A percentile compares a stretch with the other conserved stretches of the same genome.
Conservation (phyloP, 441 rosid species). For the Sinapis alba region DNA sequence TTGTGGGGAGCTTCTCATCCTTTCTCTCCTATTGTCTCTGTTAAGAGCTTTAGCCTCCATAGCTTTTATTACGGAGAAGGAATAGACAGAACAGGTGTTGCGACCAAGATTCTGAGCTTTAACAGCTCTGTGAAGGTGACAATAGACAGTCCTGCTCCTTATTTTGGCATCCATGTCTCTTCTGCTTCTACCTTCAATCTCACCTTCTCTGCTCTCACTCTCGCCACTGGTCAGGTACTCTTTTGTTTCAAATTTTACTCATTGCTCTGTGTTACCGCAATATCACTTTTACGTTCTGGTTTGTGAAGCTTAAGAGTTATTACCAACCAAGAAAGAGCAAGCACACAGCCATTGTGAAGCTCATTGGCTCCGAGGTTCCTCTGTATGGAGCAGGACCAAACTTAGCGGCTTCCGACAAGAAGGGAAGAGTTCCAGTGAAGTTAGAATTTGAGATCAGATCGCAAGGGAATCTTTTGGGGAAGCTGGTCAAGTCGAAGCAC, state of each 20-base stretch:
- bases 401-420: slow-evolving; percentile 53
- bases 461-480: slow-evolving; percentile 83
- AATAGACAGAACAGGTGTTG: slow-evolving; percentile 79
- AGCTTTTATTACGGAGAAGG: slow-evolving; percentile 85
- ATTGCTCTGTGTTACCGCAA: neutral
- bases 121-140: slow-evolving; percentile 67
- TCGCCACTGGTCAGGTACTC: slow-evolving; percentile 81
- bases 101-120: slow-evolving; percentile 76
- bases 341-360: slow-evolving; percentile 54
- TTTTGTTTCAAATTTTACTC: neutral
- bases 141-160: slow-evolving; percentile 75
- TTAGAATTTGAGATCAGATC: slow-evolving; percentile 71
- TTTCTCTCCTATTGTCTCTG: slow-evolving; percentile 68
- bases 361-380: slow-evolving; percentile 78
- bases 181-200: slow-evolving; percentile 73
- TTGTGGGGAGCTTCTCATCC: slow-evolving; percentile 94
- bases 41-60: slow-evolving; percentile 67
- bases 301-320: slow-evolving; percentile 81
- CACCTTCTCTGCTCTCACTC: slow-evolving; percentile 59
- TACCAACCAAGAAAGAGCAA: slow-evolving; percentile 90
- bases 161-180: slow-evolving; percentile 83
- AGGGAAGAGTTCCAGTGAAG: slow-evolving; percentile 56
- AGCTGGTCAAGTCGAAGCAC: slow-evolving; percentile 81
- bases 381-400: slow-evolving; percentile 88
- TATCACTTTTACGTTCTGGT: slow-evolving; percentile 1